phyloP scores from a whole-genome alignment of 2,329 filamentous ascomycete species.

The Pseudohalonectria lignicola region DNA sequence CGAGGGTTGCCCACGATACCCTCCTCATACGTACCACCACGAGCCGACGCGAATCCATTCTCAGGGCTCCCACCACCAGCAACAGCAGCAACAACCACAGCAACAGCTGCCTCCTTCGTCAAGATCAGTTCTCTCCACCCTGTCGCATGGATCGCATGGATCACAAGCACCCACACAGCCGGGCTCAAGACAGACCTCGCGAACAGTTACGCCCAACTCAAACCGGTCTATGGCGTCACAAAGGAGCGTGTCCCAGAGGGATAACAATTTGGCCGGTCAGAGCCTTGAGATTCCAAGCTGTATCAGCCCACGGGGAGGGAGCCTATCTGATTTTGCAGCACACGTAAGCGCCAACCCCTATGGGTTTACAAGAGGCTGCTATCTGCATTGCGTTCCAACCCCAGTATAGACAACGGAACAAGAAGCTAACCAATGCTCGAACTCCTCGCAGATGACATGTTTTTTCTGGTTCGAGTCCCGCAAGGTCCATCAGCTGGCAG shows the following conservation, averaged over 20 bases:
- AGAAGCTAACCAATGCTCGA: too few relatives aligned
- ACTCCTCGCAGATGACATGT: conserved; percentile 68
- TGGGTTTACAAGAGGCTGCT: too few relatives aligned
- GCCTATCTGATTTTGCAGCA: conserved; percentile 71
- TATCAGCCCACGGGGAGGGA: conserved; percentile 66
- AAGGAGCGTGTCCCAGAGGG: conserved; percentile 16
- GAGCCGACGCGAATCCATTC: conserved; percentile 5
- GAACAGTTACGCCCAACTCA: conserved; percentile 25
- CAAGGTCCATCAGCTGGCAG: conserved; percentile 64
- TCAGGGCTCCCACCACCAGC: conserved; percentile 1
- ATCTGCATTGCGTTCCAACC: too few relatives aligned
- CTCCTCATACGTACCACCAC: conserved; percentile 3
- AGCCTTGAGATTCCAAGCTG: conserved; percentile 63
- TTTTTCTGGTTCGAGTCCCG: conserved; percentile 96
- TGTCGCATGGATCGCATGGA: conserved; percentile 6
- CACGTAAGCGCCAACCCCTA: conserved; percentile 49
- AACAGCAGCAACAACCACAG: conserved; percentile 4
- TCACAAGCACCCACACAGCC: conserved; percentile 8
- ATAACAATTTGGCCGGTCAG: conserved; percentile 32
- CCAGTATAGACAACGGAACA: too few relatives aligned
- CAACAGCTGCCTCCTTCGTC: conserved; percentile 10
- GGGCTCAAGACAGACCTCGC: conserved; percentile 21
- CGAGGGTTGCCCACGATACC: conserved; percentile 4
- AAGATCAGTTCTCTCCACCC: not conserved
- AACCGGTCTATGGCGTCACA: conserved; percentile 15